Evolutionary conservation across 352 stramenopile species (phyloP).

Genomic region (Phytophthora kernoviae): DNA sequence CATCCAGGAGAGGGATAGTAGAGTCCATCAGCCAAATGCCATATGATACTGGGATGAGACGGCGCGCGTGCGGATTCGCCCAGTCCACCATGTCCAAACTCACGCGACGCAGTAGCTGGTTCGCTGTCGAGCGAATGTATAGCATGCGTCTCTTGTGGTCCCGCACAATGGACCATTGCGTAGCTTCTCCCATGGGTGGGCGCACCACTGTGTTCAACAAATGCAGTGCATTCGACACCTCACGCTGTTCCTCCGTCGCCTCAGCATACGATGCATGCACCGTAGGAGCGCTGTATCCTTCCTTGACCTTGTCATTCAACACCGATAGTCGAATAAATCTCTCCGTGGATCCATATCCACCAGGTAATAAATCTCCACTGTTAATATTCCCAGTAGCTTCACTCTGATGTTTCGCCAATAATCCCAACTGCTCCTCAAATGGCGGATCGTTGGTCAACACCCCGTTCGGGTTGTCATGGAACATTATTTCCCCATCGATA

Average conservation of each 20-base stretch:
- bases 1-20: constrained; percentile 45
- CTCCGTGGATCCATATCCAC: constrained; percentile 58
- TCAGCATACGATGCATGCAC: constrained; percentile 49
- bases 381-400: constrained; percentile 21
- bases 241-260: constrained; percentile 59
- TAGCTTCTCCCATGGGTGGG: constrained; percentile 49
- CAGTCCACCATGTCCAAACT: constrained; percentile 70
- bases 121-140: constrained; percentile 75
- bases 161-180: constrained; percentile 73
- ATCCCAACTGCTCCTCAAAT: constrained; percentile 47
- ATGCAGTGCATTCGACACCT: constrained; percentile 60
- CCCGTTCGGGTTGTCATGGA: constrained; percentile 68
- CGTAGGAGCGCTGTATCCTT: constrained; percentile 42
- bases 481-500: constrained; percentile 49
- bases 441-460: constrained; percentile 79
- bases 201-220: constrained; percentile 70
- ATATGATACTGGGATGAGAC: constrained; percentile 61
- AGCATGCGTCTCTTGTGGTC: constrained; percentile 66
- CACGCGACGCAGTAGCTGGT: constrained; percentile 67
- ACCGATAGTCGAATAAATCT: constrained; percentile 72
- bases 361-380: constrained; percentile 30
- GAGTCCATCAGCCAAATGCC: constrained; percentile 72
- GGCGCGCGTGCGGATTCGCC: constrained; percentile 36
- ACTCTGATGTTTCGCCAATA: constrained; percentile 33
- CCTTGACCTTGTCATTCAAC: constrained; percentile 50